Percentiles rank a stretch among this genome's conserved stretches.
phyloP scores from a whole-genome alignment of 2,329 filamentous ascomycete species.

The Diaporthe helianthi region DNA sequence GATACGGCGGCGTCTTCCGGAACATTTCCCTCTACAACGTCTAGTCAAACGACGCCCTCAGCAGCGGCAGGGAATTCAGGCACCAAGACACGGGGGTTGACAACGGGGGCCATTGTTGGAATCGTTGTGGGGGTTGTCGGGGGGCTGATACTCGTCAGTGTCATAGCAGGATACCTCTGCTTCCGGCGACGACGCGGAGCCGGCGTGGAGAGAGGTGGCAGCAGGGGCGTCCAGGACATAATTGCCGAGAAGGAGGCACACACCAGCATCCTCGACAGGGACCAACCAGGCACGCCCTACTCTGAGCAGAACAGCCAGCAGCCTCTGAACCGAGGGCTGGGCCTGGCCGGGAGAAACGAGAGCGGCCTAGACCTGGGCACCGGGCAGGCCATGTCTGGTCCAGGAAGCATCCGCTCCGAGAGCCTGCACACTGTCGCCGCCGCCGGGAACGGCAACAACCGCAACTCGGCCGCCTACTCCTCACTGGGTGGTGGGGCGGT shows the following conservation, averaged over 20 bases:
- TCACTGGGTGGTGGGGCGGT: slow-evolving; percentile 30
- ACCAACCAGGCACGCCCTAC: slow-evolving; percentile 52
- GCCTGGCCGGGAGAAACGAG: slow-evolving; percentile 23
- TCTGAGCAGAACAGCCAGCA: slow-evolving; percentile 48
- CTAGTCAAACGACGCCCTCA: not conserved
- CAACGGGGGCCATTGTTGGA: slow-evolving; percentile 54
- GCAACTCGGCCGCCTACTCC: slow-evolving; percentile 23
- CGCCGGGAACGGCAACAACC: not conserved
- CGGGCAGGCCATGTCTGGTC: slow-evolving; percentile 3
- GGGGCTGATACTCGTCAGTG: slow-evolving; percentile 49
- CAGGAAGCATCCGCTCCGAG: slow-evolving; percentile 3
- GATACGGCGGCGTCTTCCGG: accelerated
- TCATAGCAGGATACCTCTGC: slow-evolving; percentile 52
- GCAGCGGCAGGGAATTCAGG: not conserved
- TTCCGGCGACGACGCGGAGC: slow-evolving; percentile 42
- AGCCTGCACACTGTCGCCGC: not conserved
- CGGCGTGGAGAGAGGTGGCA: slow-evolving; percentile 8
- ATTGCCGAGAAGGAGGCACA: slow-evolving; percentile 55
- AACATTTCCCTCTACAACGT: not conserved
- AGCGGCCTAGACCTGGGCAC: slow-evolving; percentile 20
- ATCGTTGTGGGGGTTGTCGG: slow-evolving; percentile 53
- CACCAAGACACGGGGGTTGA: slow-evolving; percentile 41
- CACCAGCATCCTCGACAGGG: slow-evolving; percentile 43
- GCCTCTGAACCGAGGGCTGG: slow-evolving; percentile 18
- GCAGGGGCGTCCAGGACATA: slow-evolving; percentile 43